Percentiles rank a stretch among this genome's conserved stretches.
Evolutionary conservation across 108 stramenopile species (phyloP).

Genomic region (Mediolabrus comicus): DNA sequence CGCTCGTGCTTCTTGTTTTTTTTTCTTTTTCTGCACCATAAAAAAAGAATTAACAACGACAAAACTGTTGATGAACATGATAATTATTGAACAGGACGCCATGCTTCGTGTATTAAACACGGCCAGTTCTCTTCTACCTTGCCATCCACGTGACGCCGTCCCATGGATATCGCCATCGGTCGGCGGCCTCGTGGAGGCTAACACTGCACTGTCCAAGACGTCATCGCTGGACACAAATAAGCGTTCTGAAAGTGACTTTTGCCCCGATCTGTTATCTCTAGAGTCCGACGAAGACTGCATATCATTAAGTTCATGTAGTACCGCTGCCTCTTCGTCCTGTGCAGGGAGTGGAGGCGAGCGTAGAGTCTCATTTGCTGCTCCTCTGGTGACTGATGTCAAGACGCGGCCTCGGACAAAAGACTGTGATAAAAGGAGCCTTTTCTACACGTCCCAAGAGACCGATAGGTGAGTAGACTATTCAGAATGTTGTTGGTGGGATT

Average conservation of each 20-base stretch:
- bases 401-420: slow-evolving; percentile 62
- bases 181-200: not conserved
- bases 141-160: slow-evolving; percentile 28
- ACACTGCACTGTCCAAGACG: not conserved
- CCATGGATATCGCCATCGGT: slow-evolving; percentile 5
- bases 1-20: not conserved
- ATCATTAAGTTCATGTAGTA: slow-evolving; percentile 55
- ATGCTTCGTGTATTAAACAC: slow-evolving; percentile 47
- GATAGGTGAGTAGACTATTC: slow-evolving; percentile 50
- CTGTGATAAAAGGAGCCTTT: slow-evolving; percentile 40
- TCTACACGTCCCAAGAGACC: slow-evolving; percentile 75
- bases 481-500: not conserved
- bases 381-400: slow-evolving; percentile 70
- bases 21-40: not conserved
- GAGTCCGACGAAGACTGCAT: slow-evolving; percentile 43
- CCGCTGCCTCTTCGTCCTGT: slow-evolving; percentile 45
- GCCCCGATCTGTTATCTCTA: slow-evolving; percentile 38
- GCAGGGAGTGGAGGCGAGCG: slow-evolving; percentile 32
- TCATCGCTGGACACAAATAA: not conserved
- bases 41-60: not conserved
- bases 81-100: slow-evolving; percentile 76
- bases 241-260: slow-evolving; percentile 34
- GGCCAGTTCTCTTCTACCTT: slow-evolving; percentile 23
- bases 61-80: slow-evolving; percentile 44
- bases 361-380: slow-evolving; percentile 65